Conservation (phyloP, 768 basidiomycete species). For the Xanthoconium stramineum region DNA sequence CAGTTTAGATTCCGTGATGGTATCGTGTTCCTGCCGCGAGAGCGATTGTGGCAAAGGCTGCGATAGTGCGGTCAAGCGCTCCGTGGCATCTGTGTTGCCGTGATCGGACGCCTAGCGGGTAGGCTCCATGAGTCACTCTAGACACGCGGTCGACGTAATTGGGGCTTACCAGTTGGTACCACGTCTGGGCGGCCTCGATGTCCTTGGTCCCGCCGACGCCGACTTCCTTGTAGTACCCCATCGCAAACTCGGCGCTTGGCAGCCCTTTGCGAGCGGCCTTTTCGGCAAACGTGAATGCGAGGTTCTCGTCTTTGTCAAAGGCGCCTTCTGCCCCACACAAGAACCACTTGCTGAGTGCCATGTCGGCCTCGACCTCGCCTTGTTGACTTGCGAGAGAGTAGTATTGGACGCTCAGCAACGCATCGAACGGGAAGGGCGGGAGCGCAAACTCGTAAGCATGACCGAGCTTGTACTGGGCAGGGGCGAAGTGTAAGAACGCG, state of each 20-base stretch:
- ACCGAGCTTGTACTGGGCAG: slow-evolving; percentile 91
- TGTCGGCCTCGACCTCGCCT: slow-evolving; percentile 90
- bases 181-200: slow-evolving; percentile 60
- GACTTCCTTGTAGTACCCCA: slow-evolving; percentile 94
- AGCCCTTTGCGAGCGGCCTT: slow-evolving; percentile 77
- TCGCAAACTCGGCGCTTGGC: slow-evolving; percentile 86
- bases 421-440: slow-evolving; percentile 82
- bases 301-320: slow-evolving; percentile 83
- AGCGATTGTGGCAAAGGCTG: slow-evolving; percentile 60
- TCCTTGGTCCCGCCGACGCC: slow-evolving; percentile 77
- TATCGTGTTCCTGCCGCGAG: slow-evolving; percentile 77
- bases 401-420: slow-evolving; percentile 86
- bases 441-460: slow-evolving; percentile 90
- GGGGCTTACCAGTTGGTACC: slow-evolving; percentile 66
- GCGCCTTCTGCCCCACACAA: slow-evolving; percentile 74
- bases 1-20: slow-evolving; percentile 72
- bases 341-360: slow-evolving; percentile 98
- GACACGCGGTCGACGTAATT: background rate
- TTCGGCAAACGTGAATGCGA: slow-evolving; percentile 88
- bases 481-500: slow-evolving; percentile 79
- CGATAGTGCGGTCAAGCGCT: slow-evolving; percentile 67
- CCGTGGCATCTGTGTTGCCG: slow-evolving; percentile 76
- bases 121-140: background rate
- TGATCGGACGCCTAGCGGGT: slow-evolving; percentile 53
- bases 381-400: slow-evolving; percentile 81